A percentile compares a stretch with the other conserved stretches of the same genome.
These are phyloP conservation scores for Kwoniella sp. DNA, from an alignment of 768 basidiomycete species.

Conservation along the genomic window DNA sequence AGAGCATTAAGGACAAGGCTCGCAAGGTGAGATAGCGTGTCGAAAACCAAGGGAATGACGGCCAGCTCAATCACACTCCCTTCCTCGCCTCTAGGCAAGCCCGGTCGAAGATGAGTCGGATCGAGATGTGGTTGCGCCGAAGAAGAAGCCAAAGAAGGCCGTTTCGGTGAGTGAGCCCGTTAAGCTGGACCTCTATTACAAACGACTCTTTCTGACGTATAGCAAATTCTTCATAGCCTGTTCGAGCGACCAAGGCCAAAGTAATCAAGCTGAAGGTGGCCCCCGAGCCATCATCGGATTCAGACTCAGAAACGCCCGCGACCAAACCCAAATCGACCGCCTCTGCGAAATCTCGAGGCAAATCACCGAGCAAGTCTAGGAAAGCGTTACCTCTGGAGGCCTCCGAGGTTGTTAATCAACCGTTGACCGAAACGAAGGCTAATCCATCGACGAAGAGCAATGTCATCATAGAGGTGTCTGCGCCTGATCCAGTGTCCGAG, in stretches of 20 bases:
- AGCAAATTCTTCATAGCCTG: constrained; percentile 5
- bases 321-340: constrained; percentile 9
- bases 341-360: constrained; percentile 7
- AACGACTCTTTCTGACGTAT: too few species aligned
- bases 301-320: constrained; percentile 15
- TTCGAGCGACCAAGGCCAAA: constrained; percentile 8
- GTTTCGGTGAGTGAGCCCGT: constrained; percentile 18
- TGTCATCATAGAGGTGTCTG: constrained; percentile 3
- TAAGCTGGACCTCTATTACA: too few species aligned
- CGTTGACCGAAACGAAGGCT: constrained; percentile 5
- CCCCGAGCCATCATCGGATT: constrained; percentile 3
- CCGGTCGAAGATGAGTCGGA: constrained; percentile 25
- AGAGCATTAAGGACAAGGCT: constrained; percentile 9
- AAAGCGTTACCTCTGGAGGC: constrained; percentile 18
- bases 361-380: constrained; percentile 27
- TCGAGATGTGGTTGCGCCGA: constrained; percentile 22
- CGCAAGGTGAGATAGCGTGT: constrained; percentile 27
- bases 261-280: not conserved
- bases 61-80: too few species aligned
- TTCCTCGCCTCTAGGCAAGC: constrained; percentile 8
- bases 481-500: constrained; percentile 7
- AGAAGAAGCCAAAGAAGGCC: constrained; percentile 28
- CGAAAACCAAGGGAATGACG: too few species aligned
- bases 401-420: constrained; percentile 18
- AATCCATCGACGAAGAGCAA: constrained; percentile 15